phyloP scores from a whole-genome alignment of 768 basidiomycete species.

The Albatrellus ellisii region DNA sequence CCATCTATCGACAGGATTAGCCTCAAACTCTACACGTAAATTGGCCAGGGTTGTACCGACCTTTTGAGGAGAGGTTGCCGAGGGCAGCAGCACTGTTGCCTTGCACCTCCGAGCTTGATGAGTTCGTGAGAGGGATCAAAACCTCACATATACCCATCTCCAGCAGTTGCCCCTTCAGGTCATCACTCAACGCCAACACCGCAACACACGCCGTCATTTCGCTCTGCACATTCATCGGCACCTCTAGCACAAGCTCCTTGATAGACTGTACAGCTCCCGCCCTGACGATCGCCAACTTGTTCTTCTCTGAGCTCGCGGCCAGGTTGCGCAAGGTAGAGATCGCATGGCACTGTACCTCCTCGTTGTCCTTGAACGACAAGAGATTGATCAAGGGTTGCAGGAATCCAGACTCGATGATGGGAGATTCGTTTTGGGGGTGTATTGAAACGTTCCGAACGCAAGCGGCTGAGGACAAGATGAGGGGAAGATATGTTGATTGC shows the following conservation, averaged over 20 bases:
- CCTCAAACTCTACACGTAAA: neutral
- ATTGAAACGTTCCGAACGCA: slow-evolving; percentile 99
- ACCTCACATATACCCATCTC: slow-evolving; percentile 99
- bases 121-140: slow-evolving; percentile 91
- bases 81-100: slow-evolving; percentile 97
- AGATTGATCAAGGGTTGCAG: slow-evolving; percentile 91
- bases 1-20: slow-evolving; percentile 37
- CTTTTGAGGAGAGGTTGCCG: slow-evolving; percentile 95
- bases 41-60: slow-evolving; percentile 22
- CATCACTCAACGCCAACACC: slow-evolving; percentile 90
- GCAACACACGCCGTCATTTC: slow-evolving; percentile 99
- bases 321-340: slow-evolving; percentile 95
- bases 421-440: slow-evolving; percentile 96
- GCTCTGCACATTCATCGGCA: slow-evolving; percentile 94
- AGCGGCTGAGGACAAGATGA: slow-evolving; percentile 95
- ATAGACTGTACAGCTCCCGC: slow-evolving; percentile 95
- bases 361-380: slow-evolving; percentile 96
- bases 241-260: slow-evolving; percentile 90
- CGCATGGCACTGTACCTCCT: slow-evolving; percentile 98
- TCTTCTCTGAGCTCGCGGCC: slow-evolving; percentile 94
- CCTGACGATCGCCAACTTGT: slow-evolving; percentile 95
- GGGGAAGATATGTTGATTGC: slow-evolving; percentile 92
- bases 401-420: slow-evolving; percentile 98
- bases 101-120: slow-evolving; percentile 93
- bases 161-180: slow-evolving; percentile 88